Evolutionary conservation across 164 flowering plant genomes (phyloP), one percentile per base, ranked within the genome.

Genomic region (Taxillus chinensis): DNA sequence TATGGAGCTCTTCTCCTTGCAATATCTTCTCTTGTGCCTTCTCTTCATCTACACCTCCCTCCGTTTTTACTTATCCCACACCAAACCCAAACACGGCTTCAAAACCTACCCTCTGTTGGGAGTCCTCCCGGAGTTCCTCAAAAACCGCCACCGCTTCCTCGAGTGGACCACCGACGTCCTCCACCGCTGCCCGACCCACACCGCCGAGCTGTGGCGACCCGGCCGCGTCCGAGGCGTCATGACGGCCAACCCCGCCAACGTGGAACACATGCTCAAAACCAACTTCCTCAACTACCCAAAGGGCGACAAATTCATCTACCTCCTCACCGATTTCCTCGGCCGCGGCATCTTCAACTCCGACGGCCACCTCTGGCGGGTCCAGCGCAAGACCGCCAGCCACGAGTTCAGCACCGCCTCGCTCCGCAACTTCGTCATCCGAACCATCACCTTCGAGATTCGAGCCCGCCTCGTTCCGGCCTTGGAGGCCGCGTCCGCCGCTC

Each of bases 221-320:
- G 8, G n/a, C 37, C 2, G 38, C 27, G 10, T 55, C 13, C 58
- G 40, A 3, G 40, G 40, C 5, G 16, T 55, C 37, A n/a, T 55
- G 5, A 55, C 58, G 37, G 27, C 58, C 58, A 55, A 55, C 58
- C 58, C 58, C 7, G 27, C 58, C 58, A 55, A 55, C 58, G 58
- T 55, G 10, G 58, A 55, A 38, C 58, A 55, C 37, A 55, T 55
- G 39, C 58, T 55, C 37, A 55, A 38, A 10, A 55, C 58, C 58
- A 55, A 38, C 58, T 55, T 55, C 58, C 58, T n/a, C 37, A 55
- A 55, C 38, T 55, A 55, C 58, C 58, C 58, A 27, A 55, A 55
- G 12, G 58, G 58, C 37, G 39, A 17, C 11, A 6, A 2, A 6
- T 55, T 55, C 58, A 5, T 38, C 27, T 7, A 8, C 58, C 38